Base-by-base conservation (phyloP, 768 basidiomycete genomes). In the Tulasnella sp. region DNA sequence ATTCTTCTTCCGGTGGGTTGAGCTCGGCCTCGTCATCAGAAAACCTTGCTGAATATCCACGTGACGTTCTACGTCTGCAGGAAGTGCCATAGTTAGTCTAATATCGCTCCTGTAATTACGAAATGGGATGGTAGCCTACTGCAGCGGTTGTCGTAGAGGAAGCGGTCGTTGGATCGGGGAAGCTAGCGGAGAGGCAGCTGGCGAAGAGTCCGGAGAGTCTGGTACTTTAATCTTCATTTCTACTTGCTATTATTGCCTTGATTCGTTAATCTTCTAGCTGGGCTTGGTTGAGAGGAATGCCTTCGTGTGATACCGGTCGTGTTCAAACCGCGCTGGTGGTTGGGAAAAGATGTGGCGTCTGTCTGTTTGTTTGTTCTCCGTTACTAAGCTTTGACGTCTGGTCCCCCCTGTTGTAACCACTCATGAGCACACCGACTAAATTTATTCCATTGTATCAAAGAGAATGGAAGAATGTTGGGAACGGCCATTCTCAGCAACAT, bases 141-240 rank as follows among this genome's bases (percentile, higher is more conserved):
- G 40, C 9, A 9, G 29, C 29, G 18, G 44, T 32, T 32, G 23
- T 18, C 32, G 73, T n/a, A 20, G 44, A 55, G 46, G 73, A 48
- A 35, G 73, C n/a, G 44, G 39, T 29, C 61, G 61, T 26, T 67
- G 29, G 32, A 32, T 26, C 23, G 61, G 61, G 16, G 61, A 67
- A 13, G 4, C 61, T 11, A 67, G 44, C 0, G 73, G 73, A 16
- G 73, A 74, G 20, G 73, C 44, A 32, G 51, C 37, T 55, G 73
- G 73, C 15, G 73, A 74, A n/a, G 73, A 74, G 20, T 48, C 44
- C n/a, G 73, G 73, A 20, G 73, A 74, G 73, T 74, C 73, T 11
- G 73, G 73, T 55, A 48, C 73, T 48, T 55, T 42, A 18, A 74
- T 74, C 32, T 18, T 44, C 73, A 74, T 74, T 67, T 29, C 61